These are phyloP conservation scores for Kappamyces sp. DNA, from an alignment of 192 early-diverging fungal genomes.

Conservation along the genomic window DNA sequence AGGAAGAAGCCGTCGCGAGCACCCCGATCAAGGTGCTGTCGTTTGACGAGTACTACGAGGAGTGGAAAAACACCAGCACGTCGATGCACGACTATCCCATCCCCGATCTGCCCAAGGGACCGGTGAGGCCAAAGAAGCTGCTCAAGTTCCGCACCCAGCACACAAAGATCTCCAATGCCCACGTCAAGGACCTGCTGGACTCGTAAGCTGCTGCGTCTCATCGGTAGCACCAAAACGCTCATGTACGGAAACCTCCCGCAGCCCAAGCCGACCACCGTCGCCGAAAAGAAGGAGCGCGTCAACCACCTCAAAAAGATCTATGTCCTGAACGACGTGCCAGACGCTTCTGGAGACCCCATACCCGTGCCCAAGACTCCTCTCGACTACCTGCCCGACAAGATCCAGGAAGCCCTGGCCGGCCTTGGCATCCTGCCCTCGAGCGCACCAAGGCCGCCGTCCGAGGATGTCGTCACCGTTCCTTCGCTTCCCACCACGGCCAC, in stretches of 20 bases:
- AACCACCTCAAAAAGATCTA: constrained; percentile 2
- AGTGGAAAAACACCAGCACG: constrained; percentile 41
- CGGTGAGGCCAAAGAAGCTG: constrained; percentile 16
- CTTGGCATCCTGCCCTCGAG: no score
- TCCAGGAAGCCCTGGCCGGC: no score
- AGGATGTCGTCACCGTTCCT: no score
- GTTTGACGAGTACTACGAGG: constrained; percentile 46
- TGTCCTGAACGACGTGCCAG: neutral
- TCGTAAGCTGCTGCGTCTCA: constrained; percentile 10
- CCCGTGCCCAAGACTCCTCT: no score
- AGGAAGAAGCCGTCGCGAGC: constrained; percentile 16
- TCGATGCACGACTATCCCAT: constrained; percentile 23
- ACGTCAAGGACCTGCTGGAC: constrained; percentile 32
- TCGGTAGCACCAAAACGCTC: constrained; percentile 22
- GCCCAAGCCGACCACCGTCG: neutral
- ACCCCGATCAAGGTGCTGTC: constrained; percentile 20
- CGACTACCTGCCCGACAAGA: no score
- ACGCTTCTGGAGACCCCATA: no score
- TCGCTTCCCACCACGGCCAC: no score
- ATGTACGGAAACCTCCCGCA: constrained; percentile 2
- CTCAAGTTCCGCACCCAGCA: constrained; percentile 19
- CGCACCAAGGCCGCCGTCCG: no score
- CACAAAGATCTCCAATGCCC: constrained; percentile 21
- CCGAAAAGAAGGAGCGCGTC: constrained; percentile 3
- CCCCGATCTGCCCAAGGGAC: neutral